Conservation (phyloP, 306 rosid species). For the Malus orientalis region DNA sequence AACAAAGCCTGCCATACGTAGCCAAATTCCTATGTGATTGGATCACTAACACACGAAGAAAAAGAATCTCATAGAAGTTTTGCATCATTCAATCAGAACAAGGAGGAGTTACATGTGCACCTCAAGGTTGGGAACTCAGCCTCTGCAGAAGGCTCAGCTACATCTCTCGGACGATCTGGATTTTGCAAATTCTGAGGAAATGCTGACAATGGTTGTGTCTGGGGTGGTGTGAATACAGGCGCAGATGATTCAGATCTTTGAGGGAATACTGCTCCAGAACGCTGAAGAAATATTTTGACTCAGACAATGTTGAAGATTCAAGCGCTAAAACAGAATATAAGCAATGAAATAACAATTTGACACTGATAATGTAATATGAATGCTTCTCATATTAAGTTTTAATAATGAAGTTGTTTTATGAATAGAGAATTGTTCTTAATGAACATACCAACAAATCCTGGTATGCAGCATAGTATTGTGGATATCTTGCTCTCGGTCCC, state of each 20-base stretch:
- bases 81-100: conserved; percentile 1
- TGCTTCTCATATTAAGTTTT: neutral
- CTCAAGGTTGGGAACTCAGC: conserved; percentile 85
- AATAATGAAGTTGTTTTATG: neutral
- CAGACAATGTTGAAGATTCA: conserved; percentile 10
- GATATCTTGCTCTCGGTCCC: conserved; percentile 93
- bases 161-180: conserved; percentile 34
- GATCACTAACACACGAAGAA: neutral
- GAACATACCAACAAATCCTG: conserved; percentile 81
- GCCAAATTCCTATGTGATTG: conserved; percentile 9
- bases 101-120: conserved; percentile 33
- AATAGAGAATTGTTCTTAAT: neutral
- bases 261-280: conserved; percentile 90
- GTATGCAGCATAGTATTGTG: conserved; percentile 88
- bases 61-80: neutral
- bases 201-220: conserved; percentile 80
- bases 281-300: conserved; percentile 40
- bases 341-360: neutral
- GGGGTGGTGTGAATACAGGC: conserved; percentile 85
- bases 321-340: neutral
- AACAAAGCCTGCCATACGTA: conserved; percentile 8
- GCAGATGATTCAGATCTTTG: conserved; percentile 72
- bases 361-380: neutral
- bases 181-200: conserved; percentile 65
- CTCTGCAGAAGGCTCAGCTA: conserved; percentile 67